Evolutionary conservation across 805 yeast species (phyloP), one percentile per base, ranked within the genome.

Genomic region (Saitoella complicata): DNA sequence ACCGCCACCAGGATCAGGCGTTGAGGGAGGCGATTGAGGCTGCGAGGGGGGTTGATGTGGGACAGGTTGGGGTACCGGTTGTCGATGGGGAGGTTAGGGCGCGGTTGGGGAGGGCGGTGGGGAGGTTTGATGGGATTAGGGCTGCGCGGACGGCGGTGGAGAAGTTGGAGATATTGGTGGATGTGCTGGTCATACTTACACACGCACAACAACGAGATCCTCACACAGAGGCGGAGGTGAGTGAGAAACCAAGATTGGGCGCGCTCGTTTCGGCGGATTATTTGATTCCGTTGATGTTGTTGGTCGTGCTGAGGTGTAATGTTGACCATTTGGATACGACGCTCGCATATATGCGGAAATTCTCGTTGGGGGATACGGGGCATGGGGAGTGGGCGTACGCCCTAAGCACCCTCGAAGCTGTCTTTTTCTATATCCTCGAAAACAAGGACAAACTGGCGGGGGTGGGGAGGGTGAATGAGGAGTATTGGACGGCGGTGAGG

Each of bases 341-440:
- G 51, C 56, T 87, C 7, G 68, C 63, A 40, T 85, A 83, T 56
- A 69, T 86, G 42, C 74, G 75, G 49, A 64, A 69, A 37, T 84
- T 80, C 54, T 69, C 78, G 2, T 59, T 60, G 35, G 62, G 60
- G n/a, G 67, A 67, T 37, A 54, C 66, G 6, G 73, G 68, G 38
- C 56, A 66, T 3, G 95, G 95, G 0, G 65, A 73, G 29, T 58
- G 72, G 32, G 93, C 83, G 7, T 88, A 88, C 57, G 78, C 86
- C 1, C 51, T 85, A 9, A 79, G 94, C 39, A 84, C 94, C 5
- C 65, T 86, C 39, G 94, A 86, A 53, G 94, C 86, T 0, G 93
- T 83, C 0, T 55, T 84, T 6, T 73, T 64, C 45, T 88, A 80
- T 54, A 64, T 85, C n/a, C 61, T 61, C 33, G 61, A 68, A 7